These are phyloP conservation scores for Lasiosphaeriaceae sp. DNA, from an alignment of 495 filamentous ascomycete species.

Conservation along the genomic window DNA sequence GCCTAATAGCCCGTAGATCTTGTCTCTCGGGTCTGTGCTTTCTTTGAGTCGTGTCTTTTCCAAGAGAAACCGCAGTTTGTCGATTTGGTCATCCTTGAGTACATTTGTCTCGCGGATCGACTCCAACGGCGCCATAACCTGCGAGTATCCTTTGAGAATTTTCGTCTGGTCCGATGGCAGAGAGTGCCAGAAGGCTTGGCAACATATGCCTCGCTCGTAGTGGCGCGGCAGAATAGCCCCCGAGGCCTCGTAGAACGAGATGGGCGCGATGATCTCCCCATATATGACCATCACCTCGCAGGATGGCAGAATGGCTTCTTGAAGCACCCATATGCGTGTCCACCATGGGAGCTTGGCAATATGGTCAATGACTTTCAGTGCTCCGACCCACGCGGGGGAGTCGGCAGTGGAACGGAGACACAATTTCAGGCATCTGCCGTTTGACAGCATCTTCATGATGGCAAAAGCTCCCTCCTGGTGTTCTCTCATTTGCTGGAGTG, in stretches of 20 bases:
- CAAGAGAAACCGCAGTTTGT: not conserved
- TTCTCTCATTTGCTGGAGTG: not conserved
- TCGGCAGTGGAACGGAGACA: not conserved
- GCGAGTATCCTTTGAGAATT: not conserved
- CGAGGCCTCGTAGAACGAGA: not conserved
- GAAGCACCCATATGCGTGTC: not conserved
- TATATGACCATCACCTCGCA: not conserved
- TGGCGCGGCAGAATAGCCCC: slow-evolving; percentile 2
- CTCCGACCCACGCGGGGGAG: not conserved
- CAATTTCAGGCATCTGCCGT: not conserved
- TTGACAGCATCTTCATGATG: slow-evolving; percentile 4
- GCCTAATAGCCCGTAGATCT: not conserved
- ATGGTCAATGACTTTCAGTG: not conserved
- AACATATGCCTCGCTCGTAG: not conserved
- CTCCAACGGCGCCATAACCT: not conserved
- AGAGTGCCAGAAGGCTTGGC: not conserved
- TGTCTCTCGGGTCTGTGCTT: not conserved
- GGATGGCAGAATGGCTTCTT: not conserved
- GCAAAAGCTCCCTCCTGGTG: not conserved
- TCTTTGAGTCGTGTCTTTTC: not conserved
- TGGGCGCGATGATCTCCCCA: slow-evolving; percentile 1
- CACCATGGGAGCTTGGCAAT: not conserved
- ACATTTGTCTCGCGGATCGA: not conserved
- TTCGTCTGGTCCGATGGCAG: not conserved
- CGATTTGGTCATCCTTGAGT: not conserved